Evolutionary conservation across 1,139 yeast genomes (phyloP), one percentile per base, ranked within the genome.

Genomic region (Torulaspora globosa): DNA sequence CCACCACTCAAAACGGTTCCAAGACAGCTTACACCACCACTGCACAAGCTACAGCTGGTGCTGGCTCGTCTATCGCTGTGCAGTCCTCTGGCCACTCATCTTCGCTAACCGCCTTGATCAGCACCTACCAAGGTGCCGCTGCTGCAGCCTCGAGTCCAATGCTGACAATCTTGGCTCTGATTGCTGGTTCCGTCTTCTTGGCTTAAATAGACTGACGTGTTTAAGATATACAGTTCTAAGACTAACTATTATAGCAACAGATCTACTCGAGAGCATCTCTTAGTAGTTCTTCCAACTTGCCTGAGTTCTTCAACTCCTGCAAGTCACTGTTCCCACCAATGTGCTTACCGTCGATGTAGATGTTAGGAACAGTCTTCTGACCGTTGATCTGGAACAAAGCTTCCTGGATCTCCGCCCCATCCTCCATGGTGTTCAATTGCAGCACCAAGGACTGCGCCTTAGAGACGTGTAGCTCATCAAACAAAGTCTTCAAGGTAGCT

Each of bases 321-420:
- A 90, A 73, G 58, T 85, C 95, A 42, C 90, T 82, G 76, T 88
- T 86, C 50, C 98, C 98, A 52, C 98, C 98, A 60, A 92, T 80
- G 71, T 88, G 96, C 70, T 87, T 76, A 49, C 96, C 96, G 43
- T 76, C 81, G 65, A 92, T 89, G 70, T 84, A 89, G 55, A 92
- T 78, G 68, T 85, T 90, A 53, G 98, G 98, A 49, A 92, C 97
- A 33, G 97, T 88, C 58, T 80, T 76, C 73, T 92, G 97, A 52
- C 96, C 95, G 34, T 95, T 84, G 54, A 88, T 68, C 62, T 84
- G 81, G 39, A 63, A 66, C 53, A 92, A 75, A 48, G 94, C 95
- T 42, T 76, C 82, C 71, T 92, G 97, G 57, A 90, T 79, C n/a
- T 75, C 83, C 14, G 66, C 62, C 35, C 89, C 90, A 41, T 82